A percentile compares a stretch with the other conserved stretches of the same genome.
These are phyloP conservation scores for Aspergillus bombycis DNA, from an alignment of 2,329 filamentous ascomycete genomes.

Conservation along the genomic window DNA sequence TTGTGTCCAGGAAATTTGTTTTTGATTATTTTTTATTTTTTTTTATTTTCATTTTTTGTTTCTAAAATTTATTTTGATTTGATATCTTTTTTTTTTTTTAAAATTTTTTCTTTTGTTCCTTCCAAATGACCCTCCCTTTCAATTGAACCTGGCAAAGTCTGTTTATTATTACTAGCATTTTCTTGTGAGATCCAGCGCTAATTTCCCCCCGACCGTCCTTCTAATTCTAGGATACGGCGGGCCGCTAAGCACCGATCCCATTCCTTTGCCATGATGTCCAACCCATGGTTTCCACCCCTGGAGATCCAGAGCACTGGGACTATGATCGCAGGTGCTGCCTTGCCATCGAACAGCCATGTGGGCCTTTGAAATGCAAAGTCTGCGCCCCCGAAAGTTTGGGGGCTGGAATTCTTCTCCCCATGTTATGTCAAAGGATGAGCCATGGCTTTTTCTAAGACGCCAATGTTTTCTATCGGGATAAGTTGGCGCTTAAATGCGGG, in stretches of 20 bases:
- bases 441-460: slow-evolving; percentile 18
- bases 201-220: slow-evolving; percentile 21
- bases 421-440: slow-evolving; percentile 22
- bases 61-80: background rate
- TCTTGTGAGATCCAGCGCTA: slow-evolving; percentile 25
- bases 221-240: slow-evolving; percentile 18
- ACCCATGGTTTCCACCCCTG: slow-evolving; percentile 22
- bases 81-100: slow-evolving; percentile 2
- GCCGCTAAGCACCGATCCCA: slow-evolving; percentile 19
- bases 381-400: slow-evolving; percentile 36
- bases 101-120: background rate
- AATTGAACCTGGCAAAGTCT: background rate
- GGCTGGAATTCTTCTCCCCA: slow-evolving; percentile 30
- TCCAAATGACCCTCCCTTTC: background rate
- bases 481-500: slow-evolving; percentile 43
- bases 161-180: background rate
- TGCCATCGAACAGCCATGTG: slow-evolving; percentile 22
- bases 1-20: background rate
- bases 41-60: background rate
- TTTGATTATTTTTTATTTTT: slow-evolving; percentile 10
- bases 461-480: slow-evolving; percentile 31
- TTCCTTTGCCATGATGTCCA: slow-evolving; percentile 20
- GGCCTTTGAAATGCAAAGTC: slow-evolving; percentile 31
- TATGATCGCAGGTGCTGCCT: slow-evolving; percentile 22
- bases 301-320: slow-evolving; percentile 29